Evolutionary conservation across 1,284 basidiomycete genomes (phyloP), one percentile per base, ranked within the genome.

Genomic region (Fistulinella cinereoalba): DNA sequence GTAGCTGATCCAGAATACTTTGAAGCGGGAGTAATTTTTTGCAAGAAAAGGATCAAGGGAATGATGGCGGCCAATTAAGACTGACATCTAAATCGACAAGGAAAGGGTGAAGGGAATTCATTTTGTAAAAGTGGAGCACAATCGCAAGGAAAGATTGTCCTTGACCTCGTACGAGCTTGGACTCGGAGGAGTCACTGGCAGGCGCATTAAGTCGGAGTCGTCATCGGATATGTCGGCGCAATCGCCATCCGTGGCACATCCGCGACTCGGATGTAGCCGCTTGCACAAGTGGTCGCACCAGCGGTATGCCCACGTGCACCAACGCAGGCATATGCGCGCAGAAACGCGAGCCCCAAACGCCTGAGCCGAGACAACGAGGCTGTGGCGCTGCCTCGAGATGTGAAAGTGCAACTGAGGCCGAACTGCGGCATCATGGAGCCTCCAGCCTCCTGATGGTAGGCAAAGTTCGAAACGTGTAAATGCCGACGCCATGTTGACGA

Each of bases 381-480:
- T 28, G 46, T 60, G 58, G 47, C 44, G 34, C 53, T 61, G 62
- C 47, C 40, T 64, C 39, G 50, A 54, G 50, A 60, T 41, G 1
- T n/a, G n/a, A n/a, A n/a, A n/a, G n/a, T 34, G 37, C 49, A 60
- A 48, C 44, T 59, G 62, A 15, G 62, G 58, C 41, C 57, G 58
- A 31, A 55, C 57, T 34, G 40, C 46, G 10, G 33, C 48, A 42
- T 50, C 60, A 34, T 63, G 55, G 49, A 61, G 46, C 38, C 60
- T 46, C 58, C 61, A 62, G 43, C 57, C 49, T 11, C 57, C 48
- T 11, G 57, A 51, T 13, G 18, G 34, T 16, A 47, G 50, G 40
- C 49, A 56, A 18, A 64, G 57, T 31, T 60, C 58, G 38, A 64
- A 60, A 46, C 53, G 58, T 46, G 60, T 56, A n/a, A 60, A 59